Conservation (phyloP, 305 asterid genomes). For the Fraxinus dipetala region DNA sequence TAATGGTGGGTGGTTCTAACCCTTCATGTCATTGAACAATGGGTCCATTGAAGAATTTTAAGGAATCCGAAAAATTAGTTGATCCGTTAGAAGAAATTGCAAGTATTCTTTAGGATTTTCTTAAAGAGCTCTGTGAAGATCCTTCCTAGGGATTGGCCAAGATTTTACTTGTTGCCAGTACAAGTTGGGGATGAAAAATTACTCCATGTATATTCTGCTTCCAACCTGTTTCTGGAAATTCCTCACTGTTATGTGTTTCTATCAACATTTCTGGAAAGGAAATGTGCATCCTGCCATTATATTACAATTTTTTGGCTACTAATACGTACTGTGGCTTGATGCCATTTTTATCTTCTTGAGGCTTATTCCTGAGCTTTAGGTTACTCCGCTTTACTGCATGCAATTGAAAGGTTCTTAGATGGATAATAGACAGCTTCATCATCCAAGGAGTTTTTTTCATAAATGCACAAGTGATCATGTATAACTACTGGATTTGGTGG, state of each 20-base stretch:
- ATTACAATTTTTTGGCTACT: background rate
- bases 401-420: background rate
- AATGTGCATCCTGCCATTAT: background rate
- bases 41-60: background rate
- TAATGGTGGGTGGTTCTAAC: background rate
- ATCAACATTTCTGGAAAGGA: background rate
- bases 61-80: background rate
- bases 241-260: background rate
- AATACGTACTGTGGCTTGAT: background rate
- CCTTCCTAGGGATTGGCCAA: background rate
- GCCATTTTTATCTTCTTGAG: background rate
- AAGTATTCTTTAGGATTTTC: background rate
- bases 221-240: background rate
- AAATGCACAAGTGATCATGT: background rate
- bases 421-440: background rate
- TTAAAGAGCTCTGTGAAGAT: background rate
- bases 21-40: background rate
- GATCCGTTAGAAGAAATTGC: background rate
- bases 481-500: background rate
- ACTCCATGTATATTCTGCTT: background rate
- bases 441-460: background rate
- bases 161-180: background rate
- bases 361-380: background rate
- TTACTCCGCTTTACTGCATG: background rate
- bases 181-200: background rate